Percentiles rank a stretch among this genome's conserved stretches.
These are phyloP conservation scores for Skeletonema potamos DNA, from an alignment of 108 stramenopile species.

Conservation along the genomic window DNA sequence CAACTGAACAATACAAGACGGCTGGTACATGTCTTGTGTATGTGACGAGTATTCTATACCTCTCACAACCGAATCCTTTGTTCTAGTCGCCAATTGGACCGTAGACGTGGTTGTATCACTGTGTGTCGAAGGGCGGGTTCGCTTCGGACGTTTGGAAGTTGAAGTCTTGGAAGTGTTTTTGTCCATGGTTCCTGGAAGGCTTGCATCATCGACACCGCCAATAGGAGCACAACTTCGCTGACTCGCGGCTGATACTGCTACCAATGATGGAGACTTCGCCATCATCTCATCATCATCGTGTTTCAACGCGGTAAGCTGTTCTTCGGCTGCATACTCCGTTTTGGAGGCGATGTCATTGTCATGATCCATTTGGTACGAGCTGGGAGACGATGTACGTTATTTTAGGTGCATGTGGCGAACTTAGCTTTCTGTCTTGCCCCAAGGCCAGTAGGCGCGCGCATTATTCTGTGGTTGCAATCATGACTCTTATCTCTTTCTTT, in stretches of 20 bases:
- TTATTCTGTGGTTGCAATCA: too few relatives aligned
- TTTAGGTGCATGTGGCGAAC: too few relatives aligned
- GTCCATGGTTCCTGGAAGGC: not conserved
- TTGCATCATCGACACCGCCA: not conserved
- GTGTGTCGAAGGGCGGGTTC: not conserved
- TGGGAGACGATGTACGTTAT: too few relatives aligned
- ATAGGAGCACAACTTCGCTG: too few relatives aligned
- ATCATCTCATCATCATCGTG: not conserved
- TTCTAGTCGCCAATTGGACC: not conserved
- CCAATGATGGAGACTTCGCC: not conserved
- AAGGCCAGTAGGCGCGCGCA: too few relatives aligned
- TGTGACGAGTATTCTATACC: not conserved
- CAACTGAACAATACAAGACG: conserved; percentile 33
- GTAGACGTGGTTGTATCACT: not conserved
- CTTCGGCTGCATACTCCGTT: not conserved
- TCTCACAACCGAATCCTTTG: not conserved
- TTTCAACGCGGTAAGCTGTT: not conserved
- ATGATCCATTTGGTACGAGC: too few relatives aligned
- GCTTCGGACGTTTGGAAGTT: not conserved
- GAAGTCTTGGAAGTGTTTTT: not conserved
- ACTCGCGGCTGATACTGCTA: not conserved
- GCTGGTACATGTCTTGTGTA: not conserved
- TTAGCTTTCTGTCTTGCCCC: too few relatives aligned
- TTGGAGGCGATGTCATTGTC: not conserved
- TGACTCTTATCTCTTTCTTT: too few relatives aligned